These are phyloP conservation scores for Pseudocercospora ulei DNA, from an alignment of 2,329 filamentous ascomycete species.

Conservation along the genomic window DNA sequence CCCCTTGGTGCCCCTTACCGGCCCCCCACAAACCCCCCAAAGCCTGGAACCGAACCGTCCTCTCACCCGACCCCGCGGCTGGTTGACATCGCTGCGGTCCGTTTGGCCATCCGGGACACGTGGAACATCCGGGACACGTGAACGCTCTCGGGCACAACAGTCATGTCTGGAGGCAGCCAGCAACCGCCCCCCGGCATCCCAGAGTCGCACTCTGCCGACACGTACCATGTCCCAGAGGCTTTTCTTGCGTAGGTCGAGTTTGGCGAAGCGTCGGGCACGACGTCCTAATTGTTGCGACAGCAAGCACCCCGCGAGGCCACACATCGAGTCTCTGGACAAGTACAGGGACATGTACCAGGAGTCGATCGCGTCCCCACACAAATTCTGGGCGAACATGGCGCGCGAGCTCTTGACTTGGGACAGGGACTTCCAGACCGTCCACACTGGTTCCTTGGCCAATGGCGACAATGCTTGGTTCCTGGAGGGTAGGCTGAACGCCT, in stretches of 20 bases:
- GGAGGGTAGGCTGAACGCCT: constrained; percentile 87
- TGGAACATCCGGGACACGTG: no score
- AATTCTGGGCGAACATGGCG: constrained; percentile 81
- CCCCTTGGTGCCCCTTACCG: no score
- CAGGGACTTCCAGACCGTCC: constrained; percentile 82
- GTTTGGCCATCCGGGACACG: no score
- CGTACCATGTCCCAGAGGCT: constrained; percentile 29
- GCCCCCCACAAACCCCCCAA: constrained; percentile 9
- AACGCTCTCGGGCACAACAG: constrained; percentile 6
- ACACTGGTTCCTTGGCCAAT: constrained; percentile 60
- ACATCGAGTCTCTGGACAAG: constrained; percentile 51
- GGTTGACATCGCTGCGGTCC: constrained; percentile 3
- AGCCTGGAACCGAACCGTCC: constrained; percentile 12
- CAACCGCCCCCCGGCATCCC: constrained; percentile 24
- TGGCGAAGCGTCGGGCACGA: neutral
- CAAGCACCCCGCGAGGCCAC: constrained; percentile 53
- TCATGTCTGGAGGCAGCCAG: constrained; percentile 23
- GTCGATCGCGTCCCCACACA: constrained; percentile 78
- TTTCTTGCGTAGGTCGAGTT: constrained; percentile 36
- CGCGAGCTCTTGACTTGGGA: constrained; percentile 86
- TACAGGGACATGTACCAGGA: constrained; percentile 61
- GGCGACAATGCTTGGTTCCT: constrained; percentile 93
- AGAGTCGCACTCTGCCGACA: constrained; percentile 27
- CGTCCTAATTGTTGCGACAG: constrained; percentile 30
- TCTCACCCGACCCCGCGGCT: constrained; percentile 13